phyloP scores from a whole-genome alignment of 2,329 filamentous ascomycete genomes.

The Colletotrichum gloeosporioides region DNA sequence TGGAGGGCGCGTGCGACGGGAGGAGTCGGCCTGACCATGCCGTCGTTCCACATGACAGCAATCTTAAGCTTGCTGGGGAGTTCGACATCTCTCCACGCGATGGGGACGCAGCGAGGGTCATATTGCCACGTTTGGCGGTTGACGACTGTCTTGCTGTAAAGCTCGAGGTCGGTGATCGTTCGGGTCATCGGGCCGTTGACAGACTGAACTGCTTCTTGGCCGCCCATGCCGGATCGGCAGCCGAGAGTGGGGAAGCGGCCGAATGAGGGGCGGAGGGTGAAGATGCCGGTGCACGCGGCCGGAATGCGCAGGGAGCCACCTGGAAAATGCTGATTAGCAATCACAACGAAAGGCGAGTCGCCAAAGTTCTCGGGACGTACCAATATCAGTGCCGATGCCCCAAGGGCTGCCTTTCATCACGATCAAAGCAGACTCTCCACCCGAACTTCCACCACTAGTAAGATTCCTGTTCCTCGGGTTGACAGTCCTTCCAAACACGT shows the following conservation, averaged over 20 bases:
- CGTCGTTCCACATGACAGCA: slow-evolving; percentile 70
- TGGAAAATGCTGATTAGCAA: background rate
- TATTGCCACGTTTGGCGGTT: slow-evolving; percentile 58
- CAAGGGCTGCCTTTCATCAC: slow-evolving; percentile 61
- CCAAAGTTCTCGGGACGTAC: slow-evolving; percentile 14
- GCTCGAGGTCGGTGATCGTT: slow-evolving; percentile 58
- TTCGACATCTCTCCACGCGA: slow-evolving; percentile 55
- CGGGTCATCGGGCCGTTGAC: slow-evolving; percentile 69
- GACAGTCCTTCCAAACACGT: slow-evolving; percentile 65
- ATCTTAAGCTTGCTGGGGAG: slow-evolving; percentile 53
- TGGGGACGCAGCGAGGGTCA: slow-evolving; percentile 63
- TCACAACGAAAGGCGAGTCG: too few relatives aligned
- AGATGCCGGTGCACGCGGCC: slow-evolving; percentile 63
- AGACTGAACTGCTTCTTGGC: slow-evolving; percentile 68
- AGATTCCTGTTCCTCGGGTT: slow-evolving; percentile 65
- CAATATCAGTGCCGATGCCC: slow-evolving; percentile 70
- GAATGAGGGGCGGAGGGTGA: slow-evolving; percentile 60
- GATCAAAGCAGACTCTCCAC: slow-evolving; percentile 71
- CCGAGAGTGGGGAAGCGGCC: slow-evolving; percentile 64
- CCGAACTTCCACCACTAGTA: slow-evolving; percentile 70
- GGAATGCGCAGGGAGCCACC: slow-evolving; percentile 59
- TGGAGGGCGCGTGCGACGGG: slow-evolving; percentile 64
- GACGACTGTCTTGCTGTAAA: slow-evolving; percentile 60
- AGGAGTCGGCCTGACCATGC: slow-evolving; percentile 68
- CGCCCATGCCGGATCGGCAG: slow-evolving; percentile 61